Conservation (phyloP, 2,329 filamentous ascomycete species). For the Chrysoporthe austroafricana region DNA sequence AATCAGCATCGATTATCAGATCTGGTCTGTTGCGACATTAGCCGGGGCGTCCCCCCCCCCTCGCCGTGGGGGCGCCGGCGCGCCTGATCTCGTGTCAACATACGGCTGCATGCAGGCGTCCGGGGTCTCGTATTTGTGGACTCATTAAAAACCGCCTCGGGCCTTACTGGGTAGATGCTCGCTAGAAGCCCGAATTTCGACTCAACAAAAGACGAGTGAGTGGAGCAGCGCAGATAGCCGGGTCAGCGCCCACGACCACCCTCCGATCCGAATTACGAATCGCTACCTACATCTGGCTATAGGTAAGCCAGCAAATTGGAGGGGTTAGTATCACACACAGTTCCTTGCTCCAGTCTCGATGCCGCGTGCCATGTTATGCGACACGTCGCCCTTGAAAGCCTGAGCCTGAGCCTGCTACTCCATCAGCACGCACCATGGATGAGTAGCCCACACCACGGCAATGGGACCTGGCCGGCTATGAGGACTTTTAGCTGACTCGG, state of each 20-base stretch:
- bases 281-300: background rate
- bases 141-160: background rate
- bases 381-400: background rate
- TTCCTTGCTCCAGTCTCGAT: background rate
- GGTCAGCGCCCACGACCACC: background rate
- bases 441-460: background rate
- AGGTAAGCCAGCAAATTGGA: background rate
- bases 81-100: background rate
- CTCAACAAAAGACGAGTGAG: background rate
- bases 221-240: background rate
- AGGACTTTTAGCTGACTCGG: background rate
- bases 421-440: background rate
- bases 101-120: background rate
- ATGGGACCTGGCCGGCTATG: background rate
- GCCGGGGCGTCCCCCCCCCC: background rate
- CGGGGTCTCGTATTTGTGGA: background rate
- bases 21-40: background rate
- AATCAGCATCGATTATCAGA: slow-evolving; percentile 1
- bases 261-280: background rate
- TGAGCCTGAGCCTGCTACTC: background rate
- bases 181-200: background rate
- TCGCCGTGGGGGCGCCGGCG: background rate
- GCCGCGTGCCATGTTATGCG: background rate
- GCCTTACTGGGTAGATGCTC: background rate
- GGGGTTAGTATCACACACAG: background rate